These are phyloP conservation scores for Betula pendula DNA, from an alignment of 306 rosid species.

Conservation along the genomic window DNA sequence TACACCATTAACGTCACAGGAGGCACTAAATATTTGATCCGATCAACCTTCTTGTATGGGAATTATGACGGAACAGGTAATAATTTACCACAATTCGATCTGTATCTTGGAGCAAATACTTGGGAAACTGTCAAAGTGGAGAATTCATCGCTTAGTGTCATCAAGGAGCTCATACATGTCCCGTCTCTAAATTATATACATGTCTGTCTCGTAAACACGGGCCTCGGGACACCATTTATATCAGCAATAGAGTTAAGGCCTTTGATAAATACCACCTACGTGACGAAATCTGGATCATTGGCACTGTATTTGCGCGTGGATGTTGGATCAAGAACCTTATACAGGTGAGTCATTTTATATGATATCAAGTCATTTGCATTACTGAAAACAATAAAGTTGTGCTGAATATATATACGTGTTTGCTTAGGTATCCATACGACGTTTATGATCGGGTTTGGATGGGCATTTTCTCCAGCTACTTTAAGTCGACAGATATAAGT, in stretches of 20 bases:
- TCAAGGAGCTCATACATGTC: constrained; percentile 39
- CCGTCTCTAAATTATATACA: constrained; percentile 23
- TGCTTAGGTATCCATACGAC: constrained; percentile 43
- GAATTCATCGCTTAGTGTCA: neutral
- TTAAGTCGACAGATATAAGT: neutral
- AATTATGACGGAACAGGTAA: constrained; percentile 23
- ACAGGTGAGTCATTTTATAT: constrained; percentile 37
- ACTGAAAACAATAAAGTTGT: too few relatives aligned
- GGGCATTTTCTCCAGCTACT: neutral
- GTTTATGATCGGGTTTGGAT: constrained; percentile 49
- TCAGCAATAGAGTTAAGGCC: constrained; percentile 53
- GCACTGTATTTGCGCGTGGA: constrained; percentile 17
- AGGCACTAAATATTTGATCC: constrained; percentile 32
- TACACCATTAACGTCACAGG: constrained; percentile 29
- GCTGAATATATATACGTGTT: too few relatives aligned
- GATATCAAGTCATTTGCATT: too few relatives aligned
- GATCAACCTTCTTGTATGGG: neutral
- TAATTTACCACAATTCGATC: constrained; percentile 31
- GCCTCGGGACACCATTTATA: constrained; percentile 52
- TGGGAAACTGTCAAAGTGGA: constrained; percentile 30
- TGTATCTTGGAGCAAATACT: constrained; percentile 35
- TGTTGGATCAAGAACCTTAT: constrained; percentile 19
- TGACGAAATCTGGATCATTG: constrained; percentile 23
- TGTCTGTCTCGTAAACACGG: constrained; percentile 47
- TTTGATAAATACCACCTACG: constrained; percentile 25